A percentile compares a stretch with the other conserved stretches of the same genome.
Conservation (phyloP, 1,284 basidiomycete species). For the Cutaneotrichosporon sp. region DNA sequence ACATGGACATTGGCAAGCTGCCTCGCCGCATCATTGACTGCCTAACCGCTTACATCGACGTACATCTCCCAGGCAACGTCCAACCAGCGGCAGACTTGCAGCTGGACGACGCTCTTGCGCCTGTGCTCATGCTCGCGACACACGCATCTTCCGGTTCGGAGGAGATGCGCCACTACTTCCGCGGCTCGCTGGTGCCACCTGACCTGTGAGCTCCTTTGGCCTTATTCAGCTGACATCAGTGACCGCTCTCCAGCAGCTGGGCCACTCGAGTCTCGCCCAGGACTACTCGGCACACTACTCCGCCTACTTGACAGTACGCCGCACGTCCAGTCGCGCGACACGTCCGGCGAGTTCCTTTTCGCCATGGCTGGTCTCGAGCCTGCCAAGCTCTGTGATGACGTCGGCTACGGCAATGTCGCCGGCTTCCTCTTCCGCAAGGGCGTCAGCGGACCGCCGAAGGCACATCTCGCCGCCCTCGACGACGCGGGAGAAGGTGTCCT, state of each 20-base stretch:
- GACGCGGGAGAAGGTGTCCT: background rate
- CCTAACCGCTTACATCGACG: constrained; percentile 33
- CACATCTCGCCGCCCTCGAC: constrained; percentile 55
- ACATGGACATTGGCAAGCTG: constrained; percentile 18
- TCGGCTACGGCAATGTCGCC: constrained; percentile 90
- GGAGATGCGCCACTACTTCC: constrained; percentile 60
- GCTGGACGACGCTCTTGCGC: constrained; percentile 73
- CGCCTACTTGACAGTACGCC: constrained; percentile 73
- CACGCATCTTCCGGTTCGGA: constrained; percentile 67
- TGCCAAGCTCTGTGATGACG: constrained; percentile 64
- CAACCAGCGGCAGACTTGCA: constrained; percentile 44
- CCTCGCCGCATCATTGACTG: constrained; percentile 32
- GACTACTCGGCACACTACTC: constrained; percentile 73
- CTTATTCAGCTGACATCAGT: constrained; percentile 33
- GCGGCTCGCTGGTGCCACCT: constrained; percentile 67
- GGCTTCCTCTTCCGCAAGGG: constrained; percentile 88
- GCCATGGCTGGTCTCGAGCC: constrained; percentile 78
- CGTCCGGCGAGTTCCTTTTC: constrained; percentile 81
- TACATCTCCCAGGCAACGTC: constrained; percentile 31
- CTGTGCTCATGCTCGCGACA: constrained; percentile 69
- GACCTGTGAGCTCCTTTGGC: constrained; percentile 58
- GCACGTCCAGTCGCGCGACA: constrained; percentile 67
- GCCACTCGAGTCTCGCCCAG: constrained; percentile 68
- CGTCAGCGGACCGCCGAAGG: constrained; percentile 61
- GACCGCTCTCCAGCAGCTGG: constrained; percentile 63